A percentile compares a stretch with the other conserved stretches of the same genome.
phyloP scores from a whole-genome alignment of 2,329 filamentous ascomycete species.

The Fusarium humuli region DNA sequence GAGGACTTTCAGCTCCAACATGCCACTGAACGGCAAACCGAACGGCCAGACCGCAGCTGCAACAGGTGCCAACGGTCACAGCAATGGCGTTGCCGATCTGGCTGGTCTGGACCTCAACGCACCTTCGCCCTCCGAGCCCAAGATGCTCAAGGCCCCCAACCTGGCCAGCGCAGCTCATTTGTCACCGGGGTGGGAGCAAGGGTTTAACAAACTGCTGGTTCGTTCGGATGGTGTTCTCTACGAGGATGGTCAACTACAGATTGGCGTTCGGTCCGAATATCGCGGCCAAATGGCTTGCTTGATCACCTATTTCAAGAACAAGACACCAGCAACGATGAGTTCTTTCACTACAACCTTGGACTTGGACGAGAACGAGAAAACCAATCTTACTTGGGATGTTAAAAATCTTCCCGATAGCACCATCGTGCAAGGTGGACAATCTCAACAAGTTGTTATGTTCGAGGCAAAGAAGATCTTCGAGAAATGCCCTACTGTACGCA shows the following conservation, averaged over 20 bases:
- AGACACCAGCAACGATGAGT: conserved; percentile 83
- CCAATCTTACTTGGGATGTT: conserved; percentile 82
- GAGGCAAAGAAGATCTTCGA: conserved; percentile 85
- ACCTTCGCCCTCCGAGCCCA: conserved; percentile 66
- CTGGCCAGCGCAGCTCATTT: conserved; percentile 92
- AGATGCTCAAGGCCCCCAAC: conserved; percentile 77
- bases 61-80: conserved; percentile 64
- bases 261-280: conserved; percentile 93
- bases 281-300: conserved; percentile 94
- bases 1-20: conserved; percentile 80
- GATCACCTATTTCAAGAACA: conserved; percentile 96
- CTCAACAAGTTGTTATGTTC: conserved; percentile 95
- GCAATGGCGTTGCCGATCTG: conserved; percentile 72
- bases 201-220: conserved; percentile 86
- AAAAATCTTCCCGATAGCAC: conserved; percentile 89
- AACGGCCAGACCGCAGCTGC: conserved; percentile 53
- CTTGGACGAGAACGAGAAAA: conserved; percentile 74
- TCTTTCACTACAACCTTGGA: conserved; percentile 96
- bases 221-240: conserved; percentile 88
- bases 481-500: conserved; percentile 88
- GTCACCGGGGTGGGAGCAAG: conserved; percentile 93
- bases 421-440: conserved; percentile 79
- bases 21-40: conserved; percentile 61
- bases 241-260: conserved; percentile 92
- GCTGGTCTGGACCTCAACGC: conserved; percentile 83